phyloP scores from a whole-genome alignment of 805 yeast species.

The Cephaloascus fragrans region DNA sequence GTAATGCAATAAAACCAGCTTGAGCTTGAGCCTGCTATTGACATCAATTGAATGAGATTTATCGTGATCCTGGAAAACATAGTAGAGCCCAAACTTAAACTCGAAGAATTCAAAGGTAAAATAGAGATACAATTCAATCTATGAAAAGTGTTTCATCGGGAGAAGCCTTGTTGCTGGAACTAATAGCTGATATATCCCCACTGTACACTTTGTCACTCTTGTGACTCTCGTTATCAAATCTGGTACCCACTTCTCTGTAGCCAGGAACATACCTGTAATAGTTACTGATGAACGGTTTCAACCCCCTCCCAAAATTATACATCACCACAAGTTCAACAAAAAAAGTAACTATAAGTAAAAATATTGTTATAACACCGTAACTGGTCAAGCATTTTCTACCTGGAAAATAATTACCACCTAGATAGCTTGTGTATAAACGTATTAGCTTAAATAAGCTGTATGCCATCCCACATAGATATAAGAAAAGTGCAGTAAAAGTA shows the following conservation, averaged over 20 bases:
- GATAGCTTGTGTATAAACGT: constrained; percentile 30
- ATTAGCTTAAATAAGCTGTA: constrained; percentile 37
- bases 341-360: constrained; percentile 14
- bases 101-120: too few relatives aligned
- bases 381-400: constrained; percentile 33
- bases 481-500: constrained; percentile 14
- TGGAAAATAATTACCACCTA: constrained; percentile 31
- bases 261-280: background rate
- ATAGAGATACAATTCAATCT: too few relatives aligned
- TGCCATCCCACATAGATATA: constrained; percentile 29
- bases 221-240: background rate
- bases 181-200: too few relatives aligned
- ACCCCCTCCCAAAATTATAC: constrained; percentile 5
- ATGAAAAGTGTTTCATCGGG: too few relatives aligned
- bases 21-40: too few relatives aligned
- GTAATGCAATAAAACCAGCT: too few relatives aligned
- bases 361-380: constrained; percentile 32
- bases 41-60: too few relatives aligned
- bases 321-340: constrained; percentile 2
- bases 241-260: background rate
- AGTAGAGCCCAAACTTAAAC: too few relatives aligned
- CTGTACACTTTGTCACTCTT: too few relatives aligned
- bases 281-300: constrained; percentile 4
- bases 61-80: too few relatives aligned
- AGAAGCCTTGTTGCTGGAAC: too few relatives aligned